Evolutionary conservation across 306 rosid genomes (phyloP).

Genomic region (Neltuma alba): DNA sequence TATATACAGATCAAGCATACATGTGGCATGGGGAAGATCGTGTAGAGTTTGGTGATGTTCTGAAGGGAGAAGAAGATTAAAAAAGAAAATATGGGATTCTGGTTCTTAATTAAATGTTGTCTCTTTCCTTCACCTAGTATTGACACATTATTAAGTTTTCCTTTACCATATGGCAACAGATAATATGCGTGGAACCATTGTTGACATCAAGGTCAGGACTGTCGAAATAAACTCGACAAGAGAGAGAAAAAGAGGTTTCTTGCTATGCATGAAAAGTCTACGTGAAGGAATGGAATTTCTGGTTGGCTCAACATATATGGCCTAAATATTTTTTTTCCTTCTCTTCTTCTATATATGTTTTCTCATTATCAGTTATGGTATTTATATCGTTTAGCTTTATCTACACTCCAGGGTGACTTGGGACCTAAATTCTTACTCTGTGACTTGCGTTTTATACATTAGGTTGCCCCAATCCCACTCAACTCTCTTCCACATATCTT

Average conservation of each 20-base stretch:
- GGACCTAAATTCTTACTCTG: slow-evolving; percentile 58
- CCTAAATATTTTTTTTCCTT: background rate
- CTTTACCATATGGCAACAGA: slow-evolving; percentile 37
- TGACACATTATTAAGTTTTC: slow-evolving; percentile 17
- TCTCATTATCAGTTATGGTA: slow-evolving; percentile 28
- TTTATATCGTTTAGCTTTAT: slow-evolving; percentile 52
- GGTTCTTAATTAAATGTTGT: background rate
- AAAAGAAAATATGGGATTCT: background rate
- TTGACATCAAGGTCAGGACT: slow-evolving; percentile 25
- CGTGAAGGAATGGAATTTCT: slow-evolving; percentile 69
- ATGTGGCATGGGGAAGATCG: background rate
- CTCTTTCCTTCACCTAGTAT: slow-evolving; percentile 12
- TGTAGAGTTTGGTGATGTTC: slow-evolving; percentile 4
- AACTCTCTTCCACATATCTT: slow-evolving; percentile 38
- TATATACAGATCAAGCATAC: background rate
- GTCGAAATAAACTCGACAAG: slow-evolving; percentile 3
- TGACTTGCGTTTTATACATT: slow-evolving; percentile 41
- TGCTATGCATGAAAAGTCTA: slow-evolving; percentile 75
- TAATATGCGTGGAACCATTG: slow-evolving; percentile 37
- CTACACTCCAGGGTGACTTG: slow-evolving; percentile 76
- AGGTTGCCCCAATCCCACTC: slow-evolving; percentile 81
- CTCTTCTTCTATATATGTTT: background rate
- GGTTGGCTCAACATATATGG: slow-evolving; percentile 53
- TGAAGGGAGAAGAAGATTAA: background rate
- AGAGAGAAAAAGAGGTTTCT: slow-evolving; percentile 51